A percentile compares a stretch with the other conserved stretches of the same genome.
phyloP scores from a whole-genome alignment of 1,139 yeast species.

The Pichia sp. region DNA sequence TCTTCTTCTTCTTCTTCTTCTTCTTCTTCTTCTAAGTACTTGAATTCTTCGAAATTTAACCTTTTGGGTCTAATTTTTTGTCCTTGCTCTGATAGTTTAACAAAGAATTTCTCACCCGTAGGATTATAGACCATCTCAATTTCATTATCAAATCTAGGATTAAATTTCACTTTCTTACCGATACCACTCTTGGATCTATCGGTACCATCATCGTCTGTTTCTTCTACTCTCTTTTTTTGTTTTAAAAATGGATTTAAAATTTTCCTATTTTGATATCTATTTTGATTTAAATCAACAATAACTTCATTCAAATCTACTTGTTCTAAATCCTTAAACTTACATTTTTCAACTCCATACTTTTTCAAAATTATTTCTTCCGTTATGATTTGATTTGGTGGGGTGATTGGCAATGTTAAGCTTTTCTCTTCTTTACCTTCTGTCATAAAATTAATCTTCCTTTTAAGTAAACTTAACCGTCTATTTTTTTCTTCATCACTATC shows the following conservation, averaged over 20 bases:
- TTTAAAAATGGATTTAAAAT: conserved; percentile 20
- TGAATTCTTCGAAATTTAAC: conserved; percentile 7
- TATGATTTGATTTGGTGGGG: conserved; percentile 25
- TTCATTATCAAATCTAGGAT: conserved; percentile 21
- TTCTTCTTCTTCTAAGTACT: not conserved
- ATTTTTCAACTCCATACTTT: conserved; percentile 18
- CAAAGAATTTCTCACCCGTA: conserved; percentile 23
- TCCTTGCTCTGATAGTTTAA: conserved; percentile 19
- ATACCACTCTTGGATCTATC: not conserved
- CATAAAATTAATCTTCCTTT: conserved; percentile 8
- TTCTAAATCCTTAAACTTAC: conserved; percentile 1
- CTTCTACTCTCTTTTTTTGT: not conserved
- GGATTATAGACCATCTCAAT: conserved; percentile 26
- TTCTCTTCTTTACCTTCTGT: conserved; percentile 9
- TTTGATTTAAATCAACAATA: conserved; percentile 8
- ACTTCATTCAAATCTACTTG: conserved; percentile 13
- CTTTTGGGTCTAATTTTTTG: conserved; percentile 23
- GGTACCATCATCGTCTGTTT: not conserved
- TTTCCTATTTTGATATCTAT: not conserved
- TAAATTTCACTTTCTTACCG: conserved; percentile 2
- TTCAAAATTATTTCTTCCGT: conserved; percentile 19
- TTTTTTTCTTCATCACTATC: conserved; percentile 10
- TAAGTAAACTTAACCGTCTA: not conserved
- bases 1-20: not conserved
- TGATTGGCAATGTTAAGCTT: conserved; percentile 16